Percentiles rank a stretch among this genome's conserved stretches.
phyloP scores from a whole-genome alignment of 345 rosid species.

The Citrus trifoliata region DNA sequence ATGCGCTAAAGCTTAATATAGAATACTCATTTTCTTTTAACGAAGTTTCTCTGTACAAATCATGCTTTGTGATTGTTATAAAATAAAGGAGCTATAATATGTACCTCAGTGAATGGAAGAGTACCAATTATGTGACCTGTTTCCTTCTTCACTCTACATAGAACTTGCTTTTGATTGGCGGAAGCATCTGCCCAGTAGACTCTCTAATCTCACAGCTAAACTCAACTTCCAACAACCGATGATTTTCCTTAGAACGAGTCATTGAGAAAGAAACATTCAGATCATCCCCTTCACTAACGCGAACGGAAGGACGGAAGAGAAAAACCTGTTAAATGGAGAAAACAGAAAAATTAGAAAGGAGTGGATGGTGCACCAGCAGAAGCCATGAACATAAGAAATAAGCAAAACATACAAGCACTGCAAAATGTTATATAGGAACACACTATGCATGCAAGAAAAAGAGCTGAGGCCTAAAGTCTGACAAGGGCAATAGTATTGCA shows the following conservation, averaged over 20 bases:
- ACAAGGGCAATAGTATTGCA: not conserved
- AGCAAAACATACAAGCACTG: not conserved
- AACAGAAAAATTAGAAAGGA: not conserved
- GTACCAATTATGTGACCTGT: not conserved
- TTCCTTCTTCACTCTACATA: slow-evolving; percentile 63
- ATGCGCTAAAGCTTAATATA: too few species aligned
- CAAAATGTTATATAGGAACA: not conserved
- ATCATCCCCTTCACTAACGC: slow-evolving; percentile 51
- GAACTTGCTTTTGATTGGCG: slow-evolving; percentile 53
- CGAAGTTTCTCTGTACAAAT: too few species aligned
- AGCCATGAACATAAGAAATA: not conserved
- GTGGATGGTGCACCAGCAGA: not conserved
- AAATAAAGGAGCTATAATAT: not conserved
- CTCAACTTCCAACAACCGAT: slow-evolving; percentile 83
- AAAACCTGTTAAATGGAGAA: slow-evolving; percentile 56
- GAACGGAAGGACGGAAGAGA: slow-evolving; percentile 50
- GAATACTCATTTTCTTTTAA: too few species aligned
- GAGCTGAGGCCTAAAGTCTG: not conserved
- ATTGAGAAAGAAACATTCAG: slow-evolving; percentile 62
- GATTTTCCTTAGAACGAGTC: slow-evolving; percentile 86
- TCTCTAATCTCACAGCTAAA: slow-evolving; percentile 56
- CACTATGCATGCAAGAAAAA: not conserved
- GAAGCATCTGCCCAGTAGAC: slow-evolving; percentile 47
- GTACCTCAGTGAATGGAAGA: slow-evolving; percentile 12
- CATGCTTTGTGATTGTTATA: not conserved